These are phyloP conservation scores for Conticribra weissflogii DNA, from an alignment of 108 stramenopile species.

Conservation along the genomic window DNA sequence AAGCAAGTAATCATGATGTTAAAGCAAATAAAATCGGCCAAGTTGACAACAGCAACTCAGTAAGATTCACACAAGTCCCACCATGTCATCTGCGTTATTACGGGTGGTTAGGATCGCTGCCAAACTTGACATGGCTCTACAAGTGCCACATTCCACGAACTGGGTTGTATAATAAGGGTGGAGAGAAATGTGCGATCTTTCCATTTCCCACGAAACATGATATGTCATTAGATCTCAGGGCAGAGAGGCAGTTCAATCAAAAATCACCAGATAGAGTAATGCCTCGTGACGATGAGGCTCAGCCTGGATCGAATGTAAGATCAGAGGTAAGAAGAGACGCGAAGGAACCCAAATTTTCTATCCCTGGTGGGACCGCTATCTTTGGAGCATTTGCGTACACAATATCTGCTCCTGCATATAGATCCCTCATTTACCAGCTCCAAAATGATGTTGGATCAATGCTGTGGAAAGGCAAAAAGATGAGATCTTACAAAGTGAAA, in stretches of 20 bases:
- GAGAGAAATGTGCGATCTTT: constrained; percentile 31
- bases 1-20: constrained; percentile 36
- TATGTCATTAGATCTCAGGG: constrained; percentile 43
- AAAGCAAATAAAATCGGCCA: not conserved
- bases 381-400: constrained; percentile 88
- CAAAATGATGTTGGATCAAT: constrained; percentile 81
- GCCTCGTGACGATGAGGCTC: constrained; percentile 7
- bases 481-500: constrained; percentile 76
- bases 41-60: constrained; percentile 4
- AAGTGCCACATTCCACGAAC: constrained; percentile 59
- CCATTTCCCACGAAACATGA: constrained; percentile 72
- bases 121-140: constrained; percentile 79
- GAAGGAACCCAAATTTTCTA: constrained; percentile 37
- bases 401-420: constrained; percentile 67
- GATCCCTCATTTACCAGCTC: constrained; percentile 55
- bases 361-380: constrained; percentile 79
- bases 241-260: not conserved
- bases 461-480: constrained; percentile 86
- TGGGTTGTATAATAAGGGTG: constrained; percentile 15
- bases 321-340: not conserved
- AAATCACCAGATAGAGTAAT: not conserved
- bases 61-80: not conserved
- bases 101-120: constrained; percentile 81
- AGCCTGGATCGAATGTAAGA: not conserved
- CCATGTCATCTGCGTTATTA: constrained; percentile 78